Conservation (phyloP, 148 eudicot genomes). For the Camellia granthamiana region DNA sequence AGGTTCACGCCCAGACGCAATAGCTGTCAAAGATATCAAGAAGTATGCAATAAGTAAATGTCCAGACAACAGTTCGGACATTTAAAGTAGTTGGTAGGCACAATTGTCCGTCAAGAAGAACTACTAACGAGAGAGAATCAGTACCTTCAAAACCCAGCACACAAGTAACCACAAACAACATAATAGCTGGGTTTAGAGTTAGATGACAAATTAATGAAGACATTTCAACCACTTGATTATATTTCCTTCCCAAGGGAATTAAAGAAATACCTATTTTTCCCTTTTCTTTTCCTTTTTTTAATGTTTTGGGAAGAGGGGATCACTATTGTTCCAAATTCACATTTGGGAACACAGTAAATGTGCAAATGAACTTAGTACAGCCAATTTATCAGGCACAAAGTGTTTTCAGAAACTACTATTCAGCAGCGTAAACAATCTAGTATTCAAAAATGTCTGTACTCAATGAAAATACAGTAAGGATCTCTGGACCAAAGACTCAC, state of each 20-base stretch:
- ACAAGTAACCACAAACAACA: neutral
- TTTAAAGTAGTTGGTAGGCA: neutral
- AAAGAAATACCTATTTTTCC: neutral
- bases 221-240: neutral
- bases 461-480: neutral
- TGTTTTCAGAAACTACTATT: neutral
- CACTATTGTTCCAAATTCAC: neutral
- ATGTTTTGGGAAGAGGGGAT: neutral
- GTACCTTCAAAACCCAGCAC: neutral
- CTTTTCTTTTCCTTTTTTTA: neutral
- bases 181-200: neutral
- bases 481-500: slow-evolving; percentile 40
- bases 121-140: neutral
- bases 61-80: neutral
- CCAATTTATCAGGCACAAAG: neutral
- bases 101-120: neutral
- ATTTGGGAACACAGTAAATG: neutral
- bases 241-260: neutral
- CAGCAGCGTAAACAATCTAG: neutral
- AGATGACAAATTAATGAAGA: neutral
- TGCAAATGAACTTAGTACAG: neutral
- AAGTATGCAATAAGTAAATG: slow-evolving; percentile 3
- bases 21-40: slow-evolving; percentile 43
- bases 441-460: neutral
- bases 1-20: slow-evolving; percentile 69